Conservation (phyloP, 2,329 filamentous ascomycete species). For the Rosellinia necatrix region DNA sequence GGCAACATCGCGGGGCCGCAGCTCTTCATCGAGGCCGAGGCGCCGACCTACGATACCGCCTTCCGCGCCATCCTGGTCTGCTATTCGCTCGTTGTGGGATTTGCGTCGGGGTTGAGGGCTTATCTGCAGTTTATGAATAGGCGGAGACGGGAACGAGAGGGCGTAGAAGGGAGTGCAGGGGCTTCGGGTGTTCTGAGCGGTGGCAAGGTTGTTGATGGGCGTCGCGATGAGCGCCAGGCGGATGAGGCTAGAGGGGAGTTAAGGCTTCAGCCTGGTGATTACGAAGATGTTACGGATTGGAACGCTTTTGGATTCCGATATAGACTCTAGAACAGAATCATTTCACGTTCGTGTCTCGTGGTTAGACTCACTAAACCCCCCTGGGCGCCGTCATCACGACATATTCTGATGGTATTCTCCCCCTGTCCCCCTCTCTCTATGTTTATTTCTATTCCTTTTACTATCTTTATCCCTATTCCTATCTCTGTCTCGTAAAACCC, state of each 20-base stretch:
- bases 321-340: constrained; percentile 45
- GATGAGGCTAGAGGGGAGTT: constrained; percentile 43
- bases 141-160: constrained; percentile 49
- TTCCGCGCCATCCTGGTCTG: constrained; percentile 62
- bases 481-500: too few relatives aligned
- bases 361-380: background rate
- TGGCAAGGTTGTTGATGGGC: constrained; percentile 42
- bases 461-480: too few relatives aligned
- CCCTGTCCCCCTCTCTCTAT: too few relatives aligned
- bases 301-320: constrained; percentile 64
- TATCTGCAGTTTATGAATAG: constrained; percentile 55
- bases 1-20: constrained; percentile 63
- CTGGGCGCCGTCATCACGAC: background rate
- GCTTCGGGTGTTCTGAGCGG: constrained; percentile 47
- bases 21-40: constrained; percentile 55
- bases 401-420: too few relatives aligned
- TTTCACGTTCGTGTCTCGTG: background rate
- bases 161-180: constrained; percentile 50
- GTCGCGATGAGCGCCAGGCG: constrained; percentile 31
- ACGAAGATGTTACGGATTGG: constrained; percentile 65
- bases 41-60: constrained; percentile 57
- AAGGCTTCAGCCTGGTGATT: constrained; percentile 50
- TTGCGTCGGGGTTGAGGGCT: constrained; percentile 49
- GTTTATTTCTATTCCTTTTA: too few relatives aligned
- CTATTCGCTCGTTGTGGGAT: constrained; percentile 54